Evolutionary conservation across 345 rosid genomes (phyloP), one percentile per base, ranked within the genome.

Genomic region (Raphanus raphanistrum): DNA sequence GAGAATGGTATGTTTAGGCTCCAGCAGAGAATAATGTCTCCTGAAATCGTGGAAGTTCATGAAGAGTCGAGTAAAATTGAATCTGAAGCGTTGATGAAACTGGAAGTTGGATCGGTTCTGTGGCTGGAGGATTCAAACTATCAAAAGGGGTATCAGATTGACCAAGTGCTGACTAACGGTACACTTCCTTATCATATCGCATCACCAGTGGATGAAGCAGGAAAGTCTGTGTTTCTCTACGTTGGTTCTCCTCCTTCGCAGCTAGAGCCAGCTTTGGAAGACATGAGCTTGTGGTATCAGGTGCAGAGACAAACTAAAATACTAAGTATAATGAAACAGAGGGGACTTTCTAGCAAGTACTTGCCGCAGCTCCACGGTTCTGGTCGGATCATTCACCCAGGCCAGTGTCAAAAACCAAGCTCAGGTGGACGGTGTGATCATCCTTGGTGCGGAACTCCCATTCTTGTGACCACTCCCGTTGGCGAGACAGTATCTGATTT

Each of bases 251-350:
- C 87, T 83, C 98, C 98, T 82, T 89, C 92, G 55, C 96, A 85
- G 85, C 81, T 92, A 78, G 94, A 91, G 79, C 98, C 98, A 36
- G 97, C 97, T 38, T 95, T 96, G 94, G 90, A 95, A 85, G 96
- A 92, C 68, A 92, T 95, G 99, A 89, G 85, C 83, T 74, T 91
- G 65, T 95, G 99, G 99, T 92, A 92, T 86, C 97, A 91, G 81
- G 99, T 95, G 33, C 99, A 95, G 72, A 88, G 99, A 73, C 99
- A 92, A 76, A 95, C 99, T n/a, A 95, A 95, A 76, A 80, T 95
- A 66, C 84, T 92, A 75, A 88, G 90, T 67, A 79, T 87, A 36
- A 90, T 95, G 98, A 92, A 90, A 80, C 97, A 90, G 83, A 91
- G 89, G 83, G 99, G 99, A 21, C 77, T 92, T 31, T 90, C 91